These are phyloP conservation scores for Lasiosphaeria ovina DNA, from an alignment of 495 filamentous ascomycete species.

Conservation along the genomic window DNA sequence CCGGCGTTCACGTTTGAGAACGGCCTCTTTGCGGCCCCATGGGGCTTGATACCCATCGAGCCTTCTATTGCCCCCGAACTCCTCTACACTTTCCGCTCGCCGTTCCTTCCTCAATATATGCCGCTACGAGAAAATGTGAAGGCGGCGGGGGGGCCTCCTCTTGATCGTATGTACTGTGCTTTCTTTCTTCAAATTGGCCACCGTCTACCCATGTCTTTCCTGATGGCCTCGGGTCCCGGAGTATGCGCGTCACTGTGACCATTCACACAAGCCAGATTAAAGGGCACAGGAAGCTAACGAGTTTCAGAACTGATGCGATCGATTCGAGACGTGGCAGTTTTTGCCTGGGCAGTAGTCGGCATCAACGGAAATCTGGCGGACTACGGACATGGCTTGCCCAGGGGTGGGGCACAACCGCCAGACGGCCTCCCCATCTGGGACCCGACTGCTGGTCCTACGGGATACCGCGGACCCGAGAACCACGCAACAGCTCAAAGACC, in stretches of 20 bases:
- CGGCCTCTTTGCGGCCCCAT: constrained; percentile 75
- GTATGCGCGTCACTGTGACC: neutral
- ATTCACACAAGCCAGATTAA: too few relatives aligned
- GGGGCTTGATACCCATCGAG: constrained; percentile 62
- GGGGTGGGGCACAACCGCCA: constrained; percentile 56
- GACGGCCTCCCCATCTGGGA: constrained; percentile 59
- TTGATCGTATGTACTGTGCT: constrained; percentile 36
- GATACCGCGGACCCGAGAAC: constrained; percentile 22
- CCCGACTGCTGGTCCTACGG: constrained; percentile 21
- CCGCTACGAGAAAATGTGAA: constrained; percentile 44
- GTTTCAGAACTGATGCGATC: constrained; percentile 63
- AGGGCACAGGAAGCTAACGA: neutral
- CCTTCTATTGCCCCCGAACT: constrained; percentile 42
- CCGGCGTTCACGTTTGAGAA: constrained; percentile 54
- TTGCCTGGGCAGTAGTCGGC: constrained; percentile 76
- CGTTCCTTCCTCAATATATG: constrained; percentile 43
- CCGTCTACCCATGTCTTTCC: neutral
- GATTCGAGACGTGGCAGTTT: constrained; percentile 80
- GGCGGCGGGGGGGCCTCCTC: constrained; percentile 49
- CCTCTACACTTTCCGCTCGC: constrained; percentile 42
- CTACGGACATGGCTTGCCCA: constrained; percentile 60
- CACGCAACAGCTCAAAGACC: neutral
- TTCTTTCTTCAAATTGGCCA: neutral
- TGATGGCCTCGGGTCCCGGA: neutral
- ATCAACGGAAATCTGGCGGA: constrained; percentile 75